Evolutionary conservation across 352 stramenopile genomes (phyloP).

Genomic region (Phytopythium kandeliae): DNA sequence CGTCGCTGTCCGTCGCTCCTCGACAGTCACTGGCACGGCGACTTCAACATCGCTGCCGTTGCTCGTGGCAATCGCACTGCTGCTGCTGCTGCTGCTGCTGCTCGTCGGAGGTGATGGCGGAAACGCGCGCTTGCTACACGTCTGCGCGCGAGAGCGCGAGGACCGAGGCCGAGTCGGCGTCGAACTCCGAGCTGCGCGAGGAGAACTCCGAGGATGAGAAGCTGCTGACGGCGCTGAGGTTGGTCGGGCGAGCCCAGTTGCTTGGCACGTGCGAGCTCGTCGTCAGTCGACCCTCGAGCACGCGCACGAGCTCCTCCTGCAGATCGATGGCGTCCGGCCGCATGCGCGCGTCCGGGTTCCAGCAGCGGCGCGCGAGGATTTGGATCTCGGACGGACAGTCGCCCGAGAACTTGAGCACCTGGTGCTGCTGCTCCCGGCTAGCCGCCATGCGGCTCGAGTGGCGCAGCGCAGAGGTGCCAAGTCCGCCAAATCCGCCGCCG

Average conservation of each 20-base stretch:
- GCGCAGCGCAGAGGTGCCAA: too few relatives aligned
- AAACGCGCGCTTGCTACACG: constrained; percentile 11
- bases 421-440: constrained; percentile 24
- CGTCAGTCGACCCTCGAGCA: constrained; percentile 60
- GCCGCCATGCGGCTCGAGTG: background rate
- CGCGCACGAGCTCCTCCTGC: constrained; percentile 65
- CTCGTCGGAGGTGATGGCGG: too few relatives aligned
- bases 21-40: too few relatives aligned
- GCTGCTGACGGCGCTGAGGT: constrained; percentile 32
- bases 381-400: constrained; percentile 59
- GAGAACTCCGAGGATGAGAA: constrained; percentile 37
- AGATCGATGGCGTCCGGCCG: constrained; percentile 64
- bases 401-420: constrained; percentile 51
- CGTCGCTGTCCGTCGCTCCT: too few relatives aligned
- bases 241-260: constrained; percentile 52
- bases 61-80: too few relatives aligned
- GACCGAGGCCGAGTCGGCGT: constrained; percentile 15
- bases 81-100: too few relatives aligned
- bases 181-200: constrained; percentile 26
- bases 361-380: constrained; percentile 49
- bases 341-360: constrained; percentile 35
- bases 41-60: too few relatives aligned
- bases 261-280: constrained; percentile 31
- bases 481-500: background rate
- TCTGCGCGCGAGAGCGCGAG: constrained; percentile 27